Evolutionary conservation across 225 moss, liverwort and hornwort species (phyloP).

Genomic region (Antitrichia curtipendula): DNA sequence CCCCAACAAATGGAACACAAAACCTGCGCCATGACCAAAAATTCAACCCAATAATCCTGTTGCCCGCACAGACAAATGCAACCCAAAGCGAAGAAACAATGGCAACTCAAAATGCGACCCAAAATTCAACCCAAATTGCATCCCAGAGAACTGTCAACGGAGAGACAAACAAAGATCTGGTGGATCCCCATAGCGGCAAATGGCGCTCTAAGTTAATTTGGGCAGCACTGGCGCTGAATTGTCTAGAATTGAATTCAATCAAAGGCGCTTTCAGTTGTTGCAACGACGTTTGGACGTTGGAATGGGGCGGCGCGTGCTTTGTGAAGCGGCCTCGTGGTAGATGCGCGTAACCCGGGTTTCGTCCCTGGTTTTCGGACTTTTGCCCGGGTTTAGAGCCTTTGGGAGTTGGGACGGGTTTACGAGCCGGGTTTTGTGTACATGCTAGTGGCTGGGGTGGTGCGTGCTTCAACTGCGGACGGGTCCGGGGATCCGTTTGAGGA

Average conservation of each 20-base stretch:
- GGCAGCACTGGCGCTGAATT: background rate
- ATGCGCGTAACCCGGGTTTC: background rate
- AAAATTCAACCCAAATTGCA: background rate
- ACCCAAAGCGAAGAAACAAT: background rate
- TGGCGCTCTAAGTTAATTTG: background rate
- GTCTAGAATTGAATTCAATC: background rate
- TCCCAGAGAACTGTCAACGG: background rate
- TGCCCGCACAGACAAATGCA: background rate
- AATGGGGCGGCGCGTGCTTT: background rate
- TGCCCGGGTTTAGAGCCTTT: background rate
- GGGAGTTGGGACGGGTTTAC: background rate
- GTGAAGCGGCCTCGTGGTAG: background rate
- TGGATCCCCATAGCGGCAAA: background rate
- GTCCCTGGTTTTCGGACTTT: background rate
- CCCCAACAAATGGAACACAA: background rate
- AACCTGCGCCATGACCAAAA: background rate
- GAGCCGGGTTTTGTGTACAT: background rate
- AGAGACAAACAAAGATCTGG: background rate
- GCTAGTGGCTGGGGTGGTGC: background rate
- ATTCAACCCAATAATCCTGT: background rate
- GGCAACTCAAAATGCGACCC: background rate
- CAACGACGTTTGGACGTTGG: background rate
- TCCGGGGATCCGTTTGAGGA: background rate
- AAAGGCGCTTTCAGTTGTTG: background rate
- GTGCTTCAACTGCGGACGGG: background rate